Evolutionary conservation across 495 filamentous ascomycete genomes (phyloP), one percentile per base, ranked within the genome.

Genomic region (Pyrenula aspistea): DNA sequence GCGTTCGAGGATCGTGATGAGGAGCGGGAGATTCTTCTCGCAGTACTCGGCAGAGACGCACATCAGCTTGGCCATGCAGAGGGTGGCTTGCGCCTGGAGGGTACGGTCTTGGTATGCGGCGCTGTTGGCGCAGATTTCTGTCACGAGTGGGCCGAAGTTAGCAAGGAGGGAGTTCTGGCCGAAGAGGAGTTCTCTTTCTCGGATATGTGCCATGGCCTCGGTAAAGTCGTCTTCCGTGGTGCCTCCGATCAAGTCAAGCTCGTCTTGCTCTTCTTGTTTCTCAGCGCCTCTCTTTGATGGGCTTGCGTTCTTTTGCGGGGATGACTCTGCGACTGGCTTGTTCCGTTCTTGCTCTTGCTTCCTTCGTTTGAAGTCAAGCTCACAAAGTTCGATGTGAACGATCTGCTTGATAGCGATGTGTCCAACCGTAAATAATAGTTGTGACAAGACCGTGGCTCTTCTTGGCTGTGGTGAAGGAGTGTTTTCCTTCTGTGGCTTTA

Each of bases 61-160:
- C 93, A 98, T 98, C 50, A 98, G 77, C 74, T 98, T 98, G 12
- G 91, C 93, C 68, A 98, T 80, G 68, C 93, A 98, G n/a, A 98
- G 74, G 1, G 94, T 95, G 15, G 92, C 91, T 47, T 91, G 87
- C 21, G 91, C 89, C 70, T 98, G 93, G 8, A 98, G 78, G 58
- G 86, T 85, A 55, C 85, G 82, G 70, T 96, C 88, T 54, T 81
- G 78, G 73, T 97, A 98, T 0, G 82, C 79, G 12, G 89, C 93
- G 67, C 92, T 97, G 67, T 95, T 95, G 21, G 88, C 83, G 70
- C 92, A 95, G 54, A 99, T 91, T 66, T 97, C 93, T 4, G 85
- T 78, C 2, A 92, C 93, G 60, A 99, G 70, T 11, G 90, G 88
- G 1, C 92, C 94, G 63, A 95, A 99, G 61, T 87, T 87, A 21